phyloP scores from a whole-genome alignment of 129 eudicot genomes.

The Pulicaria dysenterica region DNA sequence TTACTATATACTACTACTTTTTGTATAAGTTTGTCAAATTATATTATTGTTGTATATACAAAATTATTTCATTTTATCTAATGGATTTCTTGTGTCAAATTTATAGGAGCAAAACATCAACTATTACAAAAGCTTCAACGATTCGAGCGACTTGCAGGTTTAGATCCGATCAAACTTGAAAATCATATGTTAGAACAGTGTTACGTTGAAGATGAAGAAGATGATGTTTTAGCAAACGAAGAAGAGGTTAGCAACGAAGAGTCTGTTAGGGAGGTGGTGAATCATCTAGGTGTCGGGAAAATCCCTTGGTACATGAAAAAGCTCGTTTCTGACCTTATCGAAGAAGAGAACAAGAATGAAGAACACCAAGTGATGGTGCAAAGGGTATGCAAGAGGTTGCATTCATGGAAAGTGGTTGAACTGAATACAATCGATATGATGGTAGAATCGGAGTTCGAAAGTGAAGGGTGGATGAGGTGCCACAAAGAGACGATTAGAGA shows the following conservation, averaged over 20 bases:
- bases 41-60: not conserved
- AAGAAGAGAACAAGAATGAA: slow-evolving; percentile 49
- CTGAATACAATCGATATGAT: slow-evolving; percentile 88
- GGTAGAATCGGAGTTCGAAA: slow-evolving; percentile 65
- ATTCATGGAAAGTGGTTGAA: slow-evolving; percentile 73
- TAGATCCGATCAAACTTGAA: slow-evolving; percentile 90
- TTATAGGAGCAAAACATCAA: slow-evolving; percentile 72
- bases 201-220: slow-evolving; percentile 44
- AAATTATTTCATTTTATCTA: not conserved
- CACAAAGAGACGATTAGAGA: slow-evolving; percentile 42
- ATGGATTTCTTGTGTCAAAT: not conserved
- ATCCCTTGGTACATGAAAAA: slow-evolving; percentile 61
- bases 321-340: slow-evolving; percentile 59
- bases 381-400: slow-evolving; percentile 69
- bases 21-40: not conserved
- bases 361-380: slow-evolving; percentile 41
- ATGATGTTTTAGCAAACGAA: slow-evolving; percentile 18
- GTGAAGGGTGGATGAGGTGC: slow-evolving; percentile 64
- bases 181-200: slow-evolving; percentile 60
- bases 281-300: slow-evolving; percentile 40
- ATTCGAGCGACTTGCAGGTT: slow-evolving; percentile 80
- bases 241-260: slow-evolving; percentile 28
- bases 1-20: no score
- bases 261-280: slow-evolving; percentile 34
- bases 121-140: slow-evolving; percentile 76